Evolutionary conservation across 495 filamentous ascomycete genomes (phyloP).

Genomic region (Xylaria telfairii): DNA sequence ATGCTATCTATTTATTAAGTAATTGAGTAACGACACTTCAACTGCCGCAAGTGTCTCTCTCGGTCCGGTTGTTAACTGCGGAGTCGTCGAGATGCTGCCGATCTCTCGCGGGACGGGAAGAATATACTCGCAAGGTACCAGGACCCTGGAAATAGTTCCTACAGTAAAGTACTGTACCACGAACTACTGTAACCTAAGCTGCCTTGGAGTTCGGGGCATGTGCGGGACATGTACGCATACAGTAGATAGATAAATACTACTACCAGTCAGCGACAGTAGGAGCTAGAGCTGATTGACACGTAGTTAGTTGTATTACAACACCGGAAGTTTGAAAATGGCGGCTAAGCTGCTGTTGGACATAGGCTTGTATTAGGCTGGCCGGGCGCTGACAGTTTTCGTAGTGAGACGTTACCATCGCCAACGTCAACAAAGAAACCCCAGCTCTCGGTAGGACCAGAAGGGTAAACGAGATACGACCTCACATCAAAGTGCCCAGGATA

Average conservation of each 20-base stretch:
- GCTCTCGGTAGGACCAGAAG: neutral
- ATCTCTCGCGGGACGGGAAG: slow-evolving; percentile 6
- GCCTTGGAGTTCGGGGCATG: too few relatives aligned
- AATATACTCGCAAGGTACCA: neutral
- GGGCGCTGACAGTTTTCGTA: slow-evolving; percentile 11
- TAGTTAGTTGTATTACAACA: slow-evolving; percentile 4
- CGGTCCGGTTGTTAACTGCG: neutral
- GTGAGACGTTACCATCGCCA: slow-evolving; percentile 6
- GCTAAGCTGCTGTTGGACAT: neutral
- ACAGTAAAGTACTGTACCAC: neutral
- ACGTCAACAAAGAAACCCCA: neutral
- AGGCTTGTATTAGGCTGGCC: slow-evolving; percentile 7
- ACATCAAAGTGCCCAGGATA: neutral
- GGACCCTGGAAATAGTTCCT: neutral
- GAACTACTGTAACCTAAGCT: too few relatives aligned
- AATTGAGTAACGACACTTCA: neutral
- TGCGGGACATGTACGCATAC: neutral
- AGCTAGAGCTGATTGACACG: neutral
- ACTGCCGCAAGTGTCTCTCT: neutral
- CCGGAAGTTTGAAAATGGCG: neutral
- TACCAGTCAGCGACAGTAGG: neutral
- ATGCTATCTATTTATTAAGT: too few relatives aligned
- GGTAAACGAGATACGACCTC: neutral
- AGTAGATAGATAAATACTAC: too few relatives aligned
- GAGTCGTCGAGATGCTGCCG: neutral